Conservation (phyloP, 2,329 filamentous ascomycete genomes). For the Tothia fuscella region DNA sequence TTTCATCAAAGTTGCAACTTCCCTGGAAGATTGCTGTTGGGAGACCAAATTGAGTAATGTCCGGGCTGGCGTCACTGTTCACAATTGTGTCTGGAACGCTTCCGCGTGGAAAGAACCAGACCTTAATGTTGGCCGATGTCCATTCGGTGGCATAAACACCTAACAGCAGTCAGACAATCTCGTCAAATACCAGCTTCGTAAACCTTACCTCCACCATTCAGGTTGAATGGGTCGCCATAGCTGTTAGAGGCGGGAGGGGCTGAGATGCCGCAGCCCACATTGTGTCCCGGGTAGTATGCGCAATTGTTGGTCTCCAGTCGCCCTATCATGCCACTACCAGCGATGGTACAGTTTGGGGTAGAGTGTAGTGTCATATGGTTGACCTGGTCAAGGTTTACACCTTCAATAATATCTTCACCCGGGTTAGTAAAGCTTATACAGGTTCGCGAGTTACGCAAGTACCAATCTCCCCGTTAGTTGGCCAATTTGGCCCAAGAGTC, state of each 20-base stretch:
- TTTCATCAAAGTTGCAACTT: slow-evolving; percentile 24
- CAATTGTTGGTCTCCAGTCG: slow-evolving; percentile 15
- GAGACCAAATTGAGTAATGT: slow-evolving; percentile 50
- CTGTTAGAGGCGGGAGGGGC: slow-evolving; percentile 14
- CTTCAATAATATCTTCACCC: slow-evolving; percentile 9
- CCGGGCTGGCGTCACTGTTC: slow-evolving; percentile 30
- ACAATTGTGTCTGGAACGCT: slow-evolving; percentile 28
- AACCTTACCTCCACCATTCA: slow-evolving; percentile 17
- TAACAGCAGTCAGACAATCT: neutral
- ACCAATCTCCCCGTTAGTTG: slow-evolving; percentile 20
- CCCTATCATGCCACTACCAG: slow-evolving; percentile 11
- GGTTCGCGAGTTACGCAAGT: neutral
- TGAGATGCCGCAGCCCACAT: slow-evolving; percentile 8
- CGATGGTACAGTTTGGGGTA: slow-evolving; percentile 12
- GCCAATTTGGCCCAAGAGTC: slow-evolving; percentile 23
- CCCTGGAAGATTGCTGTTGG: slow-evolving; percentile 51
- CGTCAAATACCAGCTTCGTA: slow-evolving; percentile 11
- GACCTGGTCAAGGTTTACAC: slow-evolving; percentile 15
- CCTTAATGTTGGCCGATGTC: slow-evolving; percentile 14
- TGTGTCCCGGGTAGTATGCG: slow-evolving; percentile 10
- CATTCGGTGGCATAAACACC: slow-evolving; percentile 25
- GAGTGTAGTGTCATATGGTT: slow-evolving; percentile 17
- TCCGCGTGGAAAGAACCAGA: slow-evolving; percentile 17
- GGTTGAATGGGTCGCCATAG: slow-evolving; percentile 15
- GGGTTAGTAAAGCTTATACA: neutral